Percentiles rank a stretch among this genome's conserved stretches.
These are phyloP conservation scores for Candida qinlingensis DNA, from an alignment of 805 yeast genomes.

Conservation along the genomic window DNA sequence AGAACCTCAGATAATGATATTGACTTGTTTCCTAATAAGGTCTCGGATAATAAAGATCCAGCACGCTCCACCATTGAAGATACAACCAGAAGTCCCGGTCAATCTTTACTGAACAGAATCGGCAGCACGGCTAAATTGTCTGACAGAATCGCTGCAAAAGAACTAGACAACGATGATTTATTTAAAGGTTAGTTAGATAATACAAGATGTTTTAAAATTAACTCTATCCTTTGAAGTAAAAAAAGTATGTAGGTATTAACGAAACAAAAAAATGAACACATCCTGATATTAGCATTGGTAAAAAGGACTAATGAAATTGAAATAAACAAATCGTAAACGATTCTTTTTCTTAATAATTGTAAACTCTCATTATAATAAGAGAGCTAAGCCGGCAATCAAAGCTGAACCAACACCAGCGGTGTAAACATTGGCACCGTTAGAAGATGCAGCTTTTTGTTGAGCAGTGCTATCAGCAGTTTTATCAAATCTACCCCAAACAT, in stretches of 20 bases:
- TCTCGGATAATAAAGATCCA: not conserved
- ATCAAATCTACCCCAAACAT: slow-evolving; percentile 44
- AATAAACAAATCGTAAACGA: no score
- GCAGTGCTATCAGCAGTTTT: slow-evolving; percentile 36
- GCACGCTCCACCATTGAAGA: not conserved
- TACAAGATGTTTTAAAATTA: no score
- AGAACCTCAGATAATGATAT: slow-evolving; percentile 10
- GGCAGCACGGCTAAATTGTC: not conserved
- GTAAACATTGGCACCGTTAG: slow-evolving; percentile 22
- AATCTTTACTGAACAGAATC: slow-evolving; percentile 2
- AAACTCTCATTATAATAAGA: slow-evolving; percentile 27
- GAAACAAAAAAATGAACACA: no score
- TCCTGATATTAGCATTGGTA: no score
- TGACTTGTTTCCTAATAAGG: slow-evolving; percentile 21
- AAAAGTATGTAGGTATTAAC: not conserved
- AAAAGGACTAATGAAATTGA: no score
- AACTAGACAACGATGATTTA: slow-evolving; percentile 12
- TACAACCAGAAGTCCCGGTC: not conserved
- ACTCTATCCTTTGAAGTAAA: not conserved
- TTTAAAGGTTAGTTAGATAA: slow-evolving; percentile 2
- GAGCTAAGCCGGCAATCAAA: slow-evolving; percentile 44
- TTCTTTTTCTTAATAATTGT: no score
- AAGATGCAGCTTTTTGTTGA: slow-evolving; percentile 21
- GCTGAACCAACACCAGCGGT: slow-evolving; percentile 40
- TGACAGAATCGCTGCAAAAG: not conserved